Evolutionary conservation across 345 rosid genomes (phyloP).

Genomic region (Jatropha curcas): DNA sequence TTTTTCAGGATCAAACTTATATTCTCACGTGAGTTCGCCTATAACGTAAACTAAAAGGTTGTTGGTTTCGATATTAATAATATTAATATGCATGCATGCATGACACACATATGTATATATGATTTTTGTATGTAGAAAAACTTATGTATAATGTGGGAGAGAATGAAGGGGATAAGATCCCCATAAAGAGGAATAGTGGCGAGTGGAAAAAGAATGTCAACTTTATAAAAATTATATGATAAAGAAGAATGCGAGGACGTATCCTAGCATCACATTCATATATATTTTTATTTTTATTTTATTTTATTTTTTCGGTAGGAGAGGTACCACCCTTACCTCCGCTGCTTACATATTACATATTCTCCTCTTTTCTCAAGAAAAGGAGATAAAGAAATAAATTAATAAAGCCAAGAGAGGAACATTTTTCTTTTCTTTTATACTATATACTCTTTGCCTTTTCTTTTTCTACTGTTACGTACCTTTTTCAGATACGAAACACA

Average conservation of each 20-base stretch:
- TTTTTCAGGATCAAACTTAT: too few species aligned
- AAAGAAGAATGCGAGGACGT: constrained; percentile 40
- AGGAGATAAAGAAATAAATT: background rate
- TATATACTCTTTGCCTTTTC: background rate
- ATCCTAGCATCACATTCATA: constrained; percentile 52
- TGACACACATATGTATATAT: too few species aligned
- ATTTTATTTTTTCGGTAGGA: background rate
- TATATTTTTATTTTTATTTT: background rate
- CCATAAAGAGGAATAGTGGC: background rate
- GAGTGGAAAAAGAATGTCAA: constrained; percentile 34
- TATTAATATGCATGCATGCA: background rate
- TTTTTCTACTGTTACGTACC: background rate
- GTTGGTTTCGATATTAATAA: too few species aligned
- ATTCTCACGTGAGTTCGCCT: too few species aligned
- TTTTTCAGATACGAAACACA: constrained; percentile 5
- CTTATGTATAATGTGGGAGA: background rate
- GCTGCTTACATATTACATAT: constrained; percentile 16
- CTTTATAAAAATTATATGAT: constrained; percentile 17
- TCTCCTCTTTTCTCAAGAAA: background rate
- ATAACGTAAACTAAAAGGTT: too few species aligned
- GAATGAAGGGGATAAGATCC: constrained; percentile 11
- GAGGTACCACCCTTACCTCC: constrained; percentile 6
- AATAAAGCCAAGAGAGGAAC: background rate
- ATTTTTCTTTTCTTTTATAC: background rate
- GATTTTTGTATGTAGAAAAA: background rate